Base-by-base conservation (phyloP, 441 rosid genomes). In the Erodium chrysanthum region DNA sequence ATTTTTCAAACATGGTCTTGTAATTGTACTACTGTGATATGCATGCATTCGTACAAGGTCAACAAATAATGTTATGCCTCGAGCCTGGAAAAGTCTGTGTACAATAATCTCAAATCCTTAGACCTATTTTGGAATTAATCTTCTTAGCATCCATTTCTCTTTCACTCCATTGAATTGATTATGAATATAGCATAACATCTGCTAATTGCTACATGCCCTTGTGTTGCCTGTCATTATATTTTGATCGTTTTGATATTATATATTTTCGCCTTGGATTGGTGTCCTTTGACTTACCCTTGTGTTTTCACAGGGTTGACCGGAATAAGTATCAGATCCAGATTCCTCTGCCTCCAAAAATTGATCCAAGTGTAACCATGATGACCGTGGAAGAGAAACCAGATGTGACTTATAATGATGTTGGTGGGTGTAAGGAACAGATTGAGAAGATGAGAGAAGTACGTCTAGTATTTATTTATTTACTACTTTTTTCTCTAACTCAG, bases 301-400 rank as follows among this genome's bases (percentile, higher is more conserved):
- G 35, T 44, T 7, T 50, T 50, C 2, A 50, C 85, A 91, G 98
- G 70, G 98, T 91, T 18, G 98, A 93, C 72, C 85, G 96, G 12
- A 93, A 93, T 69, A 93, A 93, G 65, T 93, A 93, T 77, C 98
- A 93, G 80, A 93, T 93, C 61, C 98, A 93, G 77, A 93, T 93
- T 70, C 98, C 98, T 9, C 80, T 89, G 76, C 98, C 98, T 71
- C 98, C 98, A 0, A 93, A 93, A 73, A 93, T 93, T 66, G 98
- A 93, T 83, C 98, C 98, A 35, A 91, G 95, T 74, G 98, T 93
- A 58, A 93, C 97, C 46, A 93, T 93, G 98, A 93, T 93, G 98
- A 93, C 96, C 0, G 98, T 91, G 11, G 98, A 93, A 82, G 98
- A 93, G 80, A 93, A 93, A 71, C 98, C 98, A 17, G 98, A 93